Conservation (phyloP, 306 rosid species). For the Glycine latifolia region DNA sequence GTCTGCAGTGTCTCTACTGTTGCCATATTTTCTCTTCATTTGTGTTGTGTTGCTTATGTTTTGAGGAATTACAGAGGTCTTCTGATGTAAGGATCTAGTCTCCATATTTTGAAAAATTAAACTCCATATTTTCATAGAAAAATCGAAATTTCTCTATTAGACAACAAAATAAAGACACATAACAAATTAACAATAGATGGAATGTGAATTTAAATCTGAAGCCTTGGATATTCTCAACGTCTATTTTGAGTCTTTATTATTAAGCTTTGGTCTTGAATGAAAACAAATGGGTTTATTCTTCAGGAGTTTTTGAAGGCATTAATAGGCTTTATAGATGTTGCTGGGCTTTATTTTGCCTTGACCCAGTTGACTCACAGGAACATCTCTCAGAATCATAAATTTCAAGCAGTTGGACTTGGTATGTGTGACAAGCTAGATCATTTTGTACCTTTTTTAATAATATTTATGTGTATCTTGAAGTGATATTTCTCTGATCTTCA, state of each 20-base stretch:
- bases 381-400: slow-evolving; percentile 96
- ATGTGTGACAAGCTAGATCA: slow-evolving; percentile 52
- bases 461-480: slow-evolving; percentile 18
- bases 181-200: slow-evolving; percentile 18
- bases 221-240: neutral
- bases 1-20: slow-evolving; percentile 3
- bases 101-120: slow-evolving; percentile 1
- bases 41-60: slow-evolving; percentile 10
- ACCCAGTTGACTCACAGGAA: slow-evolving; percentile 98
- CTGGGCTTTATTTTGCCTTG: slow-evolving; percentile 97
- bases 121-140: slow-evolving; percentile 13
- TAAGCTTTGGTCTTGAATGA: slow-evolving; percentile 24
- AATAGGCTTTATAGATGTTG: slow-evolving; percentile 95
- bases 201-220: slow-evolving; percentile 3
- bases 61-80: slow-evolving; percentile 10
- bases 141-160: slow-evolving; percentile 15
- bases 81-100: slow-evolving; percentile 18
- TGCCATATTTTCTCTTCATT: slow-evolving; percentile 11
- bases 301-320: slow-evolving; percentile 97
- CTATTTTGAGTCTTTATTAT: slow-evolving; percentile 23
- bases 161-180: neutral
- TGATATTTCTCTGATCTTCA: slow-evolving; percentile 41
- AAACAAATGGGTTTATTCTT: slow-evolving; percentile 35
- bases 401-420: slow-evolving; percentile 99
- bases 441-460: neutral